These are phyloP conservation scores for Cercospora brassicicola DNA, from an alignment of 2,329 filamentous ascomycete species.

Conservation along the genomic window DNA sequence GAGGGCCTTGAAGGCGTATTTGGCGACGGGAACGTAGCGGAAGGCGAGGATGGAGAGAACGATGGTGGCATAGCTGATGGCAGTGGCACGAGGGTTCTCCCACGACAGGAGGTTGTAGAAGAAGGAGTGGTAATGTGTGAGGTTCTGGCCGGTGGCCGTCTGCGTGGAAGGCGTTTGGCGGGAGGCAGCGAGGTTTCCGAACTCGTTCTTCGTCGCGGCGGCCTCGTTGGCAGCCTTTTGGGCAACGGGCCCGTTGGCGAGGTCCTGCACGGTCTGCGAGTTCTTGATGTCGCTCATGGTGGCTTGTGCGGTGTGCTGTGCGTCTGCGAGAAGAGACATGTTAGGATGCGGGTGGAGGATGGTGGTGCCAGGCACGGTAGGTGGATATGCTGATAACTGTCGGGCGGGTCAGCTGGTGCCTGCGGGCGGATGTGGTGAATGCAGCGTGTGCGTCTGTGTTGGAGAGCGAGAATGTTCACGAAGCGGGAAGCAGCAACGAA, in stretches of 20 bases:
- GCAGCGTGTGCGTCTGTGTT: not conserved
- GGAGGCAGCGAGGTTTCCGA: constrained; percentile 58
- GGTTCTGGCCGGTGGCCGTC: constrained; percentile 60
- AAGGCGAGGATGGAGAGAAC: constrained; percentile 62
- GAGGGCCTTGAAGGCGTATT: constrained; percentile 61
- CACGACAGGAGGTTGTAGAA: constrained; percentile 67
- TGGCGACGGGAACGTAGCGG: constrained; percentile 63
- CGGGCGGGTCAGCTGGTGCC: constrained; percentile 21
- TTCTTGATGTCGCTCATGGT: constrained; percentile 52
- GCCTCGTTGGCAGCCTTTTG: constrained; percentile 59
- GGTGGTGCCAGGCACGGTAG: constrained; percentile 14
- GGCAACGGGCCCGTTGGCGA: constrained; percentile 56
- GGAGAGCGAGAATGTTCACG: not conserved
- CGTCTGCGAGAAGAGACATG: constrained; percentile 42
- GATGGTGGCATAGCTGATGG: constrained; percentile 58
- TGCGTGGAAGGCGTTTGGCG: constrained; percentile 55
- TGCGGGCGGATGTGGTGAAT: constrained; percentile 3
- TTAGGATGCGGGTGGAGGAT: constrained; percentile 21
- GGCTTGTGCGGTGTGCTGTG: constrained; percentile 49
- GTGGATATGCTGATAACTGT: constrained; percentile 21
- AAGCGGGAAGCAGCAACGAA: not conserved
- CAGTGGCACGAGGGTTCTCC: constrained; percentile 66
- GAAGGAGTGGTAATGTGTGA: constrained; percentile 67
- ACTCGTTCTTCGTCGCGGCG: constrained; percentile 58
- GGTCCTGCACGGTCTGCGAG: constrained; percentile 52